These are phyloP conservation scores for Elaeis oleifera DNA, from an alignment of 202 grass and related monocot genomes.

Conservation along the genomic window DNA sequence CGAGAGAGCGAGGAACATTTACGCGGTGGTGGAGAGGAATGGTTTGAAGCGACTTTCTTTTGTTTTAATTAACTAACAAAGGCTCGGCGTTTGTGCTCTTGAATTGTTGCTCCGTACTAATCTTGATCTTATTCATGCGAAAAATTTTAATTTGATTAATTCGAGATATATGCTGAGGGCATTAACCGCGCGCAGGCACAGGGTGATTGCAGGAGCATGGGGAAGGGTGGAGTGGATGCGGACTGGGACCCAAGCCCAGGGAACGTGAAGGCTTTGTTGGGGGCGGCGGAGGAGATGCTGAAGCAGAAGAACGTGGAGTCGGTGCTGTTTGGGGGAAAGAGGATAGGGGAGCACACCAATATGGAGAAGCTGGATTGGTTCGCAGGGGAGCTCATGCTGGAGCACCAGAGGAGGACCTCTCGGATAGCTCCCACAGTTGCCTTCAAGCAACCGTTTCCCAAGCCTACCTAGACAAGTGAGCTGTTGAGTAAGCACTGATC, in stretches of 20 bases:
- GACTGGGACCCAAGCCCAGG: background rate
- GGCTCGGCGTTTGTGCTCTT: too few species aligned
- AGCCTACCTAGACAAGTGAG: too few species aligned
- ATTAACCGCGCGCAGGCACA: background rate
- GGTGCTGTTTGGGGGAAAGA: background rate
- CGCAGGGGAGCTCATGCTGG: constrained; percentile 8
- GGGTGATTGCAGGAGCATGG: background rate
- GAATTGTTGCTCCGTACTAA: too few species aligned
- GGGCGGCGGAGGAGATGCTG: constrained; percentile 13
- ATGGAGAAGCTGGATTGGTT: constrained; percentile 15
- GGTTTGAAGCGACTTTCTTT: too few species aligned
- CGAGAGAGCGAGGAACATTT: too few species aligned
- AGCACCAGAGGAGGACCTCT: constrained; percentile 4
- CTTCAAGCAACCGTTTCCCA: background rate
- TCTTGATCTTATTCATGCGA: too few species aligned
- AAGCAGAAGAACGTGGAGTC: constrained; percentile 11
- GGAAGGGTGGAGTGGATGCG: constrained; percentile 2
- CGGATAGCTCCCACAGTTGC: constrained; percentile 12
- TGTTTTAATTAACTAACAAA: too few species aligned
- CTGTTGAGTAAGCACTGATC: too few species aligned
- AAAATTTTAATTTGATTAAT: too few species aligned
- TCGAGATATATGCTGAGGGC: too few species aligned
- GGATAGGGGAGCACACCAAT: constrained; percentile 2
- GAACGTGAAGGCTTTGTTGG: constrained; percentile 1
- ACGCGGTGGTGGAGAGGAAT: too few species aligned